phyloP scores from a whole-genome alignment of 108 stramenopile species.

The Bacterosira constricta region DNA sequence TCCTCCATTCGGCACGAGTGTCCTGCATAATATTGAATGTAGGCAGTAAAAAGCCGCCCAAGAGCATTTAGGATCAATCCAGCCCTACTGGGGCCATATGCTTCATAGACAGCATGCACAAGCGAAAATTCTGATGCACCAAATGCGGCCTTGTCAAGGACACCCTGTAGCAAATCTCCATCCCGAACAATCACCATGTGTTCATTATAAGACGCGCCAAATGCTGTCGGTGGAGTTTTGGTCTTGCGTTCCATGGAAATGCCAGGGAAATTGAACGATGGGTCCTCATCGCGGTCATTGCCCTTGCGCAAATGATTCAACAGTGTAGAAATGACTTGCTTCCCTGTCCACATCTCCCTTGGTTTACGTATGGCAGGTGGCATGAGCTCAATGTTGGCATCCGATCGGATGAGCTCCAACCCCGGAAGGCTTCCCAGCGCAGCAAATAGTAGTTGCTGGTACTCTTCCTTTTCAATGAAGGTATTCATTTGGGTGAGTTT shows the following conservation, averaged over 20 bases:
- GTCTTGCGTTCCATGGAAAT: slow-evolving; percentile 91
- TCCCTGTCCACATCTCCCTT: slow-evolving; percentile 93
- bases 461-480: slow-evolving; percentile 92
- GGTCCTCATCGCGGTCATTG: slow-evolving; percentile 70
- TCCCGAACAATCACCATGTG: slow-evolving; percentile 91
- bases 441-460: slow-evolving; percentile 94
- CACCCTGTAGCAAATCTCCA: slow-evolving; percentile 92
- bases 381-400: slow-evolving; percentile 80
- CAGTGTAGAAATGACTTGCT: slow-evolving; percentile 93
- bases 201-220: slow-evolving; percentile 89
- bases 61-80: slow-evolving; percentile 89
- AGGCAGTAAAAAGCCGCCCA: slow-evolving; percentile 95
- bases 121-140: slow-evolving; percentile 93
- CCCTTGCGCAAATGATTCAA: slow-evolving; percentile 83
- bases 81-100: slow-evolving; percentile 93
- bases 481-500: slow-evolving; percentile 94
- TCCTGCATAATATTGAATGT: slow-evolving; percentile 92
- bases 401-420: slow-evolving; percentile 82
- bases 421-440: slow-evolving; percentile 89
- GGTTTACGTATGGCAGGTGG: slow-evolving; percentile 97
- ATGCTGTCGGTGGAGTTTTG: slow-evolving; percentile 89
- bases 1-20: slow-evolving; percentile 99
- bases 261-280: slow-evolving; percentile 64
- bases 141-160: slow-evolving; percentile 97
- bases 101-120: slow-evolving; percentile 96